Conservation (phyloP, 2,329 filamentous ascomycete species). For the Cladophialophora exuberans region DNA sequence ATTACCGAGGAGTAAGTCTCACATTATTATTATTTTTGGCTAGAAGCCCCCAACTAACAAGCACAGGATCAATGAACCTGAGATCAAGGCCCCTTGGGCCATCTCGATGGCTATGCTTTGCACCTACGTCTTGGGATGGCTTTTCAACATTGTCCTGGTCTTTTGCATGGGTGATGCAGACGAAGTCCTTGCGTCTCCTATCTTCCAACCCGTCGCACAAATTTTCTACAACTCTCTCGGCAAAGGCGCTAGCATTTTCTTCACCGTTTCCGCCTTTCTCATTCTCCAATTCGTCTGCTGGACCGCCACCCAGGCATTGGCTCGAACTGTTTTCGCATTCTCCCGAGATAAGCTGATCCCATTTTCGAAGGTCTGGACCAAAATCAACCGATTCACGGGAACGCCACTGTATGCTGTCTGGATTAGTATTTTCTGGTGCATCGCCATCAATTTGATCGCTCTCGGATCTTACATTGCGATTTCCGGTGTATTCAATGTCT, state of each 20-base stretch:
- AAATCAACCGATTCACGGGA: slow-evolving; percentile 52
- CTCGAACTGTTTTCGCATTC: slow-evolving; percentile 60
- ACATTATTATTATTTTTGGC: neutral
- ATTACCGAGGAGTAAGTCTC: slow-evolving; percentile 54
- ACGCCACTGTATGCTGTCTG: slow-evolving; percentile 60
- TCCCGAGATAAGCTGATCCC: slow-evolving; percentile 57
- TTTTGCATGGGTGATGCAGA: slow-evolving; percentile 58
- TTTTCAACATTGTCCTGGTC: slow-evolving; percentile 62
- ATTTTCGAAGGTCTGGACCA: slow-evolving; percentile 53
- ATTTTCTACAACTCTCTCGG: slow-evolving; percentile 63
- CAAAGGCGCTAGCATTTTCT: slow-evolving; percentile 57
- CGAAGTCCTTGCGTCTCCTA: slow-evolving; percentile 50
- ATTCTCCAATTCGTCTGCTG: slow-evolving; percentile 64
- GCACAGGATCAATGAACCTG: slow-evolving; percentile 50
- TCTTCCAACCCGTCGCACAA: slow-evolving; percentile 59
- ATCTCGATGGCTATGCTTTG: slow-evolving; percentile 60
- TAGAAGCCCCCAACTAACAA: slow-evolving; percentile 33
- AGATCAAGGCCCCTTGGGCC: slow-evolving; percentile 58
- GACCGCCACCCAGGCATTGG: slow-evolving; percentile 59
- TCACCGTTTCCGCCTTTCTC: slow-evolving; percentile 59
- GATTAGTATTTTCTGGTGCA: slow-evolving; percentile 59
- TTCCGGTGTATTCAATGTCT: slow-evolving; percentile 49
- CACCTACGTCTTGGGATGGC: slow-evolving; percentile 58
- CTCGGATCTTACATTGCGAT: slow-evolving; percentile 58
- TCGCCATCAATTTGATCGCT: slow-evolving; percentile 62